phyloP scores from a whole-genome alignment of 495 filamentous ascomycete species.

The Schizothecium vesticola region DNA sequence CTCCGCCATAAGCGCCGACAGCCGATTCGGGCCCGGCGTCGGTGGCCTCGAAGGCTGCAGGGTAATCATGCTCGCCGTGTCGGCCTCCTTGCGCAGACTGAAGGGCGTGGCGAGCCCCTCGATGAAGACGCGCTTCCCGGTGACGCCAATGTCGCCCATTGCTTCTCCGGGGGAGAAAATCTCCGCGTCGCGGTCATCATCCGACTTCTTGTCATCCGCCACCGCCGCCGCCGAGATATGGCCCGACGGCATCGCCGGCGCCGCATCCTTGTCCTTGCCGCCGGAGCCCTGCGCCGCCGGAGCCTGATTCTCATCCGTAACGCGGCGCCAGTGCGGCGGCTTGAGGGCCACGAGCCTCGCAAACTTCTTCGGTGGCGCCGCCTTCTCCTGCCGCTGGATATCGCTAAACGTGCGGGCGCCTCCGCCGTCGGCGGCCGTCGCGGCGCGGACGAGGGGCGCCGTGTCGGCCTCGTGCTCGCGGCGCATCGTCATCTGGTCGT shows the following conservation, averaged over 20 bases:
- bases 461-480: slow-evolving; percentile 41
- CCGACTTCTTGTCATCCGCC: slow-evolving; percentile 13
- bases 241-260: slow-evolving; percentile 24
- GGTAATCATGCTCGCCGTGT: slow-evolving; percentile 52
- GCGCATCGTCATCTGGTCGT: slow-evolving; percentile 68
- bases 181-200: slow-evolving; percentile 14
- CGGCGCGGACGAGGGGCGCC: slow-evolving; percentile 20
- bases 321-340: slow-evolving; percentile 32
- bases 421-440: slow-evolving; percentile 26
- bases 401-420: slow-evolving; percentile 36
- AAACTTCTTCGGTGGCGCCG: slow-evolving; percentile 2
- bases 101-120: slow-evolving; percentile 50
- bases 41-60: slow-evolving; percentile 20
- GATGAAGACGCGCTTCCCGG: slow-evolving; percentile 44
- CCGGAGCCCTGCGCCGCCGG: slow-evolving; percentile 15
- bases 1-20: background rate
- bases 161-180: background rate
- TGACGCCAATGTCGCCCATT: slow-evolving; percentile 28
- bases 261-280: slow-evolving; percentile 24
- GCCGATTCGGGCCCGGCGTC: background rate
- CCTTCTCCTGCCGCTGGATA: slow-evolving; percentile 28
- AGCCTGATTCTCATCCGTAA: slow-evolving; percentile 40
- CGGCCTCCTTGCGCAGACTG: slow-evolving; percentile 40
- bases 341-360: background rate
- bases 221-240: slow-evolving; percentile 6